Percentiles rank a stretch among this genome's conserved stretches.
phyloP scores from a whole-genome alignment of 139 green algal species.

The Volvox reticuliferus region DNA sequence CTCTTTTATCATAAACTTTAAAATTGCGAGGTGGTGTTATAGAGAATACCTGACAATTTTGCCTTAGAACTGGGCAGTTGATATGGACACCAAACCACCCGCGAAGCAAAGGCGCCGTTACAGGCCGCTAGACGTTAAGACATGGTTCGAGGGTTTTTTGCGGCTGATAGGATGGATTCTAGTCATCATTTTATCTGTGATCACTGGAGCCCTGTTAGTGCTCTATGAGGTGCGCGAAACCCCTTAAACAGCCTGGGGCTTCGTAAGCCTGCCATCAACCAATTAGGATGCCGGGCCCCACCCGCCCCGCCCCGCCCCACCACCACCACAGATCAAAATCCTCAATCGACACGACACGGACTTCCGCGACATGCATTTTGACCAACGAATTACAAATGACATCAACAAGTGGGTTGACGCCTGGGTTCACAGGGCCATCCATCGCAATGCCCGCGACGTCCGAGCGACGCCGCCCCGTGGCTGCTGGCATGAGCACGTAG shows the following conservation, averaged over 20 bases:
- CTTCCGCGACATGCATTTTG: conserved; percentile 37
- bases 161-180: conserved; percentile 44
- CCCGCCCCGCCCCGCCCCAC: too few species aligned
- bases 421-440: too few species aligned
- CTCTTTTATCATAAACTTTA: too few species aligned
- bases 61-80: background rate
- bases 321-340: background rate
- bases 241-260: too few species aligned
- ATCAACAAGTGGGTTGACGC: conserved; percentile 16
- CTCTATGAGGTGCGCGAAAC: conserved; percentile 19
- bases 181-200: conserved; percentile 16
- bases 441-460: too few species aligned
- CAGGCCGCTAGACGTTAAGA: conserved; percentile 22
- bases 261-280: too few species aligned
- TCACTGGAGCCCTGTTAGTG: background rate
- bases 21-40: too few species aligned
- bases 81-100: background rate
- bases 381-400: conserved; percentile 34
- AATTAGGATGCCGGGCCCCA: too few species aligned
- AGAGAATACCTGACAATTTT: too few species aligned
- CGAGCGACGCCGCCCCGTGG: too few species aligned
- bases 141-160: conserved; percentile 32
- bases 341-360: conserved; percentile 26
- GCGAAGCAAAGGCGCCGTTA: background rate
- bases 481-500: too few species aligned